Evolutionary conservation across 257 asterid genomes (phyloP).

Genomic region (Prunella vulgaris): DNA sequence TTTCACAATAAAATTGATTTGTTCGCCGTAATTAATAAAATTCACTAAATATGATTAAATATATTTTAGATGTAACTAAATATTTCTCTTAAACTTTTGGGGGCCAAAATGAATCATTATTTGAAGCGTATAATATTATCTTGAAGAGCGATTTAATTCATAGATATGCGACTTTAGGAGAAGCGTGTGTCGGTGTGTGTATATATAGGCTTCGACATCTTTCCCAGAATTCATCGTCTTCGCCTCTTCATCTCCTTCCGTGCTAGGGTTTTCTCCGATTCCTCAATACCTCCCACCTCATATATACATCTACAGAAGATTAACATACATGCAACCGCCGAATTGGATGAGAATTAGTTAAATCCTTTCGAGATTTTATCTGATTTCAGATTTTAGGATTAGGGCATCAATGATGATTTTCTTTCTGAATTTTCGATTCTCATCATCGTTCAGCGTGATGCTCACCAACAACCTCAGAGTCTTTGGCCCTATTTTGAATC

Average conservation of each 20-base stretch:
- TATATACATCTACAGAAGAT: neutral
- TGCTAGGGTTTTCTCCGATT: conserved; percentile 40
- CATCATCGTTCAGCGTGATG: conserved; percentile 52
- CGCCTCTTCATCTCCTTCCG: neutral
- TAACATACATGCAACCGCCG: conserved; percentile 52
- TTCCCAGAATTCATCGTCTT: neutral
- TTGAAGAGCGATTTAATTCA: neutral
- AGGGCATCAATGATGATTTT: conserved; percentile 46
- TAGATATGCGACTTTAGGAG: neutral
- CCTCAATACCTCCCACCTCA: neutral
- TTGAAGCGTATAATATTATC: no score
- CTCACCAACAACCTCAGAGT: conserved; percentile 63
- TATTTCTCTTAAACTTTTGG: neutral
- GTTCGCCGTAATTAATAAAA: no score
- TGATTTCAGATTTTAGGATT: conserved; percentile 17
- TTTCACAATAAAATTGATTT: no score
- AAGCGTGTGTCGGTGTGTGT: neutral
- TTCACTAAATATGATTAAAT: no score
- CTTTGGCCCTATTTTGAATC: conserved; percentile 97
- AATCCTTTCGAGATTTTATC: conserved; percentile 4
- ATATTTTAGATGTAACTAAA: no score
- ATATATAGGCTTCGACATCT: neutral
- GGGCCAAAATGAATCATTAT: neutral
- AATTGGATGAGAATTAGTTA: conserved; percentile 24
- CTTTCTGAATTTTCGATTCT: conserved; percentile 29